phyloP scores from a whole-genome alignment of 345 rosid genomes.

The Boechera divaricarpa region DNA sequence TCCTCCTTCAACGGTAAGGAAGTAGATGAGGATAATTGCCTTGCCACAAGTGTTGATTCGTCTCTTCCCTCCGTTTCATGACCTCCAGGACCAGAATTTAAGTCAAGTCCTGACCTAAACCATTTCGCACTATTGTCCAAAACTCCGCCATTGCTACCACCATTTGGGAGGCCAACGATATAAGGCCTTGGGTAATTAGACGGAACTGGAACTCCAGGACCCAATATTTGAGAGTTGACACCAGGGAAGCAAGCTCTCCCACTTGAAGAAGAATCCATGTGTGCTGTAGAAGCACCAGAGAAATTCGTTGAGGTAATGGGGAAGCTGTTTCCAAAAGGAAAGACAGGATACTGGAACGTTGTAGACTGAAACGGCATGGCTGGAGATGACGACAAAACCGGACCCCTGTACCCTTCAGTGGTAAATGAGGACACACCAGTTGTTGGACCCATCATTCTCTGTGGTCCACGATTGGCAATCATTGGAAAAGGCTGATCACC shows the following conservation, averaged over 20 bases:
- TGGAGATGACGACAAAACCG: slow-evolving; percentile 75
- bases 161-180: slow-evolving; percentile 62
- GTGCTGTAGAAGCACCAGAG: slow-evolving; percentile 66
- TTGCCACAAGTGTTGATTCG: slow-evolving; percentile 53
- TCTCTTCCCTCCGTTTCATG: slow-evolving; percentile 72
- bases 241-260: slow-evolving; percentile 68
- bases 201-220: slow-evolving; percentile 56
- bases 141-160: slow-evolving; percentile 46
- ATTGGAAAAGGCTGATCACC: slow-evolving; percentile 69
- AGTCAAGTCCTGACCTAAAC: slow-evolving; percentile 75
- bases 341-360: slow-evolving; percentile 69
- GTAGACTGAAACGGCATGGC: slow-evolving; percentile 66
- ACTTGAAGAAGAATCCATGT: slow-evolving; percentile 67
- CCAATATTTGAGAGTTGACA: slow-evolving; percentile 65
- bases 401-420: slow-evolving; percentile 65
- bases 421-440: slow-evolving; percentile 55
- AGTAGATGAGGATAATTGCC: slow-evolving; percentile 60
- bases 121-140: slow-evolving; percentile 64
- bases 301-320: slow-evolving; percentile 63
- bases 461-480: slow-evolving; percentile 61
- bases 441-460: slow-evolving; percentile 63
- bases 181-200: slow-evolving; percentile 67
- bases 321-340: slow-evolving; percentile 64
- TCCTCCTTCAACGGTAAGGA: slow-evolving; percentile 67
- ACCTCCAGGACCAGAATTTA: slow-evolving; percentile 83